Base-by-base conservation (phyloP, 345 rosid genomes). In the Gossypium ekmanianum region DNA sequence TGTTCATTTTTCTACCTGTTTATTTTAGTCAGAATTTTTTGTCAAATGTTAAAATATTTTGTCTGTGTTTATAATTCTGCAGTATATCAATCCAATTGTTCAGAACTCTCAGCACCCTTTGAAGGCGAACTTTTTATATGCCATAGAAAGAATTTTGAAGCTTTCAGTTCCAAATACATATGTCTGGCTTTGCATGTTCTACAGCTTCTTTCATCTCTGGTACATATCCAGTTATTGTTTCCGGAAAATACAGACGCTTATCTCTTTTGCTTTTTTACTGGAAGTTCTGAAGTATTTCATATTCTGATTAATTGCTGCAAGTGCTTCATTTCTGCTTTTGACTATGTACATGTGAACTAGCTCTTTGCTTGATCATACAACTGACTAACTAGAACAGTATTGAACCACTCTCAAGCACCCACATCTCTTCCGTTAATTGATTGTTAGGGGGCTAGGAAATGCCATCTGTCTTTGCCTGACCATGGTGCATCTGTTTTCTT, bases 151-250 rank as follows among this genome's bases (percentile, higher is more conserved):
- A 84, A 90, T 93, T 76, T 80, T 96, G 94, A 96, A 93, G 88
- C 98, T 96, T 70, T 96, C 99, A 16, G 92, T 96, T 79, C 99
- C 98, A 61, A 90, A 81, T 77, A 81, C 93, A 80, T 95, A 95
- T 27, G 99, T 95, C 73, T 95, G 99, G 98, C 99, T 95, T 75
- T 93, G 98, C 90, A 89, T 90, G 99, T 95, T 91, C 91, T 93
- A 95, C 88, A 91, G 97, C 87, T 87, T 93, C 76, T 95, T 95
- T 83, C 98, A 95, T 79, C 92, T 93, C 73, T 93, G 99, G 99
- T 95, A 84, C 75, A 86, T 71, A 44, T 7, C 16, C n/a, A 9
- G 71, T 77, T 75, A 58, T 67, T 54, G 16, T 20, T 63, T 71
- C 47, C 7, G 13, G 41, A 24, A 22, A 68, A 68, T 68, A 24